Evolutionary conservation across 345 rosid genomes (phyloP), one percentile per base, ranked within the genome.

Genomic region (Iberis pinnata): DNA sequence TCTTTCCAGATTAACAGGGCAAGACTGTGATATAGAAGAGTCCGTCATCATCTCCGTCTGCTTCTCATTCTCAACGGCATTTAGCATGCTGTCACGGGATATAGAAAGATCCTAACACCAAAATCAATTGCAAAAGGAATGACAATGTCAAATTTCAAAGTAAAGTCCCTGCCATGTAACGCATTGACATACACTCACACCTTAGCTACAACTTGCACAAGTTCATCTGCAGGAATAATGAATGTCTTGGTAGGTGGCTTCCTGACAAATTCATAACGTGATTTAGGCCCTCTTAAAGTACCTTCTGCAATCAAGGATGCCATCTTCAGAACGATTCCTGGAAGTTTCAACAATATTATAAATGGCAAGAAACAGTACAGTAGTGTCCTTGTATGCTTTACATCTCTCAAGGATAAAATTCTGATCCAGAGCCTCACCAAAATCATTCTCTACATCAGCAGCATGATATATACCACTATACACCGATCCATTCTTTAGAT

Each of bases 151-250:
- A 38, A 57, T 43, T 24, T 49, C 16, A 37, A 68, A 20, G 67
- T 40, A 42, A 49, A 46, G 38, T 53, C 32, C 25, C 44, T 56
- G 52, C 45, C 43, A 63, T 26, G 61, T 18, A 56, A 56, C 25
- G 43, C 42, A 59, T 18, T 18, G 56, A 57, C 48, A 18, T 42
- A 26, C 65, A 43, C 24, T 5, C 31, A 70, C 72, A 92, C 99
- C 97, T 88, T 82, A 13, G 95, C 97, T 62, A 80, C 55, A 77
- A 93, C 79, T 83, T 88, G 94, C 64, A 82, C 95, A 69, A 88
- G 79, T 43, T 93, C 95, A 65, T 78, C 79, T 12, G 80, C 88
- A 60, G 86, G 84, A 63, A 93, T 73, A 53, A 86, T 74, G 25
- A 88, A 69, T 29, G 81, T 76, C 71, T 67, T 80, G 61, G 74